Percentiles rank a stretch among this genome's conserved stretches.
phyloP scores from a whole-genome alignment of 768 basidiomycete genomes.

The Lactarius vividus region DNA sequence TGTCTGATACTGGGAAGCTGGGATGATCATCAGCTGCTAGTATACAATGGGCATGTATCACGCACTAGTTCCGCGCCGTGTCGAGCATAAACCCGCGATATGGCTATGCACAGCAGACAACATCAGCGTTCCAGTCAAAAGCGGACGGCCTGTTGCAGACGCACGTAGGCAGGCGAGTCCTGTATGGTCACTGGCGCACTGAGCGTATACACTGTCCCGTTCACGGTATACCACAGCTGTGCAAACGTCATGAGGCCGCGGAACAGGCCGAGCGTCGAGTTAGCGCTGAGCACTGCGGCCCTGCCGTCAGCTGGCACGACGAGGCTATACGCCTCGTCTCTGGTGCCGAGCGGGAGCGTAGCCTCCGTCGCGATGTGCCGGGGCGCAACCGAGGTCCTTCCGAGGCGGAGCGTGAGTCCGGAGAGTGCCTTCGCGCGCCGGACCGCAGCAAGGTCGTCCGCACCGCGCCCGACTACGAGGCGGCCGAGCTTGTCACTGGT shows the following conservation, averaged over 20 bases:
- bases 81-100: constrained; percentile 81
- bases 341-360: constrained; percentile 34
- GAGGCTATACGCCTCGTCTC: constrained; percentile 47
- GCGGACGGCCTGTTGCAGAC: background rate
- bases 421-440: constrained; percentile 42
- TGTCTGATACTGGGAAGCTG: constrained; percentile 8
- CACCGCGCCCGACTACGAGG: constrained; percentile 54
- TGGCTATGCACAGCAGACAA: constrained; percentile 45
- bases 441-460: constrained; percentile 42
- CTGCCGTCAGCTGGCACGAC: constrained; percentile 31
- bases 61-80: constrained; percentile 65
- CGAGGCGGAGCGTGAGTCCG: constrained; percentile 42
- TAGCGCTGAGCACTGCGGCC: constrained; percentile 40
- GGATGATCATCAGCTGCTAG: too few species aligned
- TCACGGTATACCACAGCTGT: constrained; percentile 48
- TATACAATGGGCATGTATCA: too few species aligned
- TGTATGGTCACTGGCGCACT: constrained; percentile 40
- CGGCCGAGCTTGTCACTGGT: constrained; percentile 54
- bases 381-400: background rate
- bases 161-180: too few species aligned
- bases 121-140: background rate
- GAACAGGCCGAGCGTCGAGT: constrained; percentile 48
- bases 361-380: constrained; percentile 38
- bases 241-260: constrained; percentile 56
- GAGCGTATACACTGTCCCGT: constrained; percentile 37